Evolutionary conservation across 345 rosid species (phyloP).

Genomic region (Pistacia atlantica): DNA sequence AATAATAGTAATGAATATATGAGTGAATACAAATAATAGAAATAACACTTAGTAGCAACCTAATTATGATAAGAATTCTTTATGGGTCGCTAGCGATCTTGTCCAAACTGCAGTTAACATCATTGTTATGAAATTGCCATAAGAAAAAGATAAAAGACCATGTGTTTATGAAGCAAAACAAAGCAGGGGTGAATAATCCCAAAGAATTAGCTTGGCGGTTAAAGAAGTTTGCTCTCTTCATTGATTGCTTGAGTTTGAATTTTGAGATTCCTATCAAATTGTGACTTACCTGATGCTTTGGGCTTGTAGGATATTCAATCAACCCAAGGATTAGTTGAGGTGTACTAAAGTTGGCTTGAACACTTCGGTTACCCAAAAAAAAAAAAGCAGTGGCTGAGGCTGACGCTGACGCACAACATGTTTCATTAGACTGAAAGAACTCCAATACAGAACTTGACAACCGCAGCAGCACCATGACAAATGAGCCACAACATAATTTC

Average conservation of each 20-base stretch:
- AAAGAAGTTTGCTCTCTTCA: no score
- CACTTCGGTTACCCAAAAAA: no score
- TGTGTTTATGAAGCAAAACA: not conserved
- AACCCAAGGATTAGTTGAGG: no score
- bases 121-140: not conserved
- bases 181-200: no score
- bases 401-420: not conserved
- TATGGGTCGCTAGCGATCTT: not conserved
- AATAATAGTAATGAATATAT: not conserved
- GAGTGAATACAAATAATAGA: not conserved
- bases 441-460: not conserved
- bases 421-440: not conserved
- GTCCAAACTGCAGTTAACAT: not conserved
- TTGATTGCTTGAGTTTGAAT: no score
- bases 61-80: not conserved
- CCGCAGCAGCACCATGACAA: not conserved
- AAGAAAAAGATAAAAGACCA: not conserved
- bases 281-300: no score
- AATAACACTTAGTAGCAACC: not conserved
- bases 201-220: no score
- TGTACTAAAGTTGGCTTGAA: no score
- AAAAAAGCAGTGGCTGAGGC: no score
- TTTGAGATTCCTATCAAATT: no score
- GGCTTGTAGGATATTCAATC: no score
- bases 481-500: not conserved